Conservation (phyloP, 768 basidiomycete species). For the Suillus spraguei region DNA sequence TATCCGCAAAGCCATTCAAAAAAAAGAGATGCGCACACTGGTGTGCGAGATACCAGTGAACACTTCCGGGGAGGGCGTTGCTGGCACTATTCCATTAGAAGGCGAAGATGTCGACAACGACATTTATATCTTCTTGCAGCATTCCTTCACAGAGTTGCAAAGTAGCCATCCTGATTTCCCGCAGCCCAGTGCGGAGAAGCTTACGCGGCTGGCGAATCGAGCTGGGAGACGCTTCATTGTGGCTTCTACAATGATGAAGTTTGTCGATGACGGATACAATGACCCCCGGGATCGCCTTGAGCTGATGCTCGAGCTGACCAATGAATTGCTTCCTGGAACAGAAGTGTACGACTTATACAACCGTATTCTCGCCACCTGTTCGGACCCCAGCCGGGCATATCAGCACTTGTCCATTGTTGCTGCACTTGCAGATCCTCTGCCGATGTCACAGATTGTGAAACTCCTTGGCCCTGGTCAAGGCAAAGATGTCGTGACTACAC, state of each 20-base stretch:
- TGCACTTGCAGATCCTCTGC: background rate
- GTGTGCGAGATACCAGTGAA: background rate
- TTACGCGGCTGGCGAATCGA: background rate
- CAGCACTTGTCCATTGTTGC: background rate
- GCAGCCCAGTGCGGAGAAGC: background rate
- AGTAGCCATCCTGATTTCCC: background rate
- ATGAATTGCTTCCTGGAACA: background rate
- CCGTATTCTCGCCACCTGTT: background rate
- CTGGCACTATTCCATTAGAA: background rate
- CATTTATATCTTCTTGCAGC: background rate
- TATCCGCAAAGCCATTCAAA: background rate
- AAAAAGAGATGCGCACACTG: background rate
- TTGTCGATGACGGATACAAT: background rate
- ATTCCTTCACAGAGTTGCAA: background rate
- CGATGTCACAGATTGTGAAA: background rate
- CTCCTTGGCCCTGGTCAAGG: background rate
- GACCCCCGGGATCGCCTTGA: background rate
- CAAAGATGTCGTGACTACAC: background rate
- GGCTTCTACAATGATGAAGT: constrained; percentile 1
- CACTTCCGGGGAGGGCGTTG: background rate
- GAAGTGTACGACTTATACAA: background rate
- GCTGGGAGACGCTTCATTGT: background rate
- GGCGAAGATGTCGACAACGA: background rate
- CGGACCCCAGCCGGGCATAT: background rate
- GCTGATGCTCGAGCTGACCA: background rate